Percentiles rank a stretch among this genome's conserved stretches.
These are phyloP conservation scores for Phytopythium vexans DNA, from an alignment of 352 stramenopile genomes.

Conservation along the genomic window DNA sequence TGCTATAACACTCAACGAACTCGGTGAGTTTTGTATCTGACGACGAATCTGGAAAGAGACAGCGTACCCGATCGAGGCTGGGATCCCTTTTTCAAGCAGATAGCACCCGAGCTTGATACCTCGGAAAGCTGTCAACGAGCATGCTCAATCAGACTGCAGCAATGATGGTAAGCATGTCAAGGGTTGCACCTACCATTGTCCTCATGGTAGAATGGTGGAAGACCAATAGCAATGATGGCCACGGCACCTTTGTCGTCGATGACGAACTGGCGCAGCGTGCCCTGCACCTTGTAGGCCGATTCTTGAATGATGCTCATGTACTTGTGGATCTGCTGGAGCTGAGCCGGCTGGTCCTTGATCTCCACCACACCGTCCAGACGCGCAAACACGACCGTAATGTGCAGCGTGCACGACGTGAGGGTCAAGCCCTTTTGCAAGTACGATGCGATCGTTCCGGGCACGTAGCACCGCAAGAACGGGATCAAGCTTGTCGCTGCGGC, in stretches of 20 bases:
- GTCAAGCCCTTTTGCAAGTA: constrained; percentile 62
- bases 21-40: background rate
- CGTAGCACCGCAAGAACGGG: constrained; percentile 57
- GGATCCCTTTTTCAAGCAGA: constrained; percentile 59
- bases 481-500: constrained; percentile 37
- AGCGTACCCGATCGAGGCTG: constrained; percentile 61
- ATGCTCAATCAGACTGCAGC: constrained; percentile 3
- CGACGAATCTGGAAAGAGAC: background rate
- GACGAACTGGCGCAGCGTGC: constrained; percentile 80
- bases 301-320: constrained; percentile 70
- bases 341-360: constrained; percentile 26
- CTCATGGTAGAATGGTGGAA: constrained; percentile 82
- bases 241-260: constrained; percentile 87
- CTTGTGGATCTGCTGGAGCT: constrained; percentile 57
- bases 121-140: constrained; percentile 34
- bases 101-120: constrained; percentile 65
- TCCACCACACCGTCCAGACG: constrained; percentile 59
- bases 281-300: constrained; percentile 74
- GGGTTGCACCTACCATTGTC: constrained; percentile 55
- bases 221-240: constrained; percentile 71
- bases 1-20: constrained; percentile 16
- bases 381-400: constrained; percentile 72
- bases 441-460: constrained; percentile 66
- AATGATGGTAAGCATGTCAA: background rate
- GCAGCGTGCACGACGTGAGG: constrained; percentile 61